phyloP scores from a whole-genome alignment of 2,329 filamentous ascomycete genomes.

The Diplodia scrobiculata region DNA sequence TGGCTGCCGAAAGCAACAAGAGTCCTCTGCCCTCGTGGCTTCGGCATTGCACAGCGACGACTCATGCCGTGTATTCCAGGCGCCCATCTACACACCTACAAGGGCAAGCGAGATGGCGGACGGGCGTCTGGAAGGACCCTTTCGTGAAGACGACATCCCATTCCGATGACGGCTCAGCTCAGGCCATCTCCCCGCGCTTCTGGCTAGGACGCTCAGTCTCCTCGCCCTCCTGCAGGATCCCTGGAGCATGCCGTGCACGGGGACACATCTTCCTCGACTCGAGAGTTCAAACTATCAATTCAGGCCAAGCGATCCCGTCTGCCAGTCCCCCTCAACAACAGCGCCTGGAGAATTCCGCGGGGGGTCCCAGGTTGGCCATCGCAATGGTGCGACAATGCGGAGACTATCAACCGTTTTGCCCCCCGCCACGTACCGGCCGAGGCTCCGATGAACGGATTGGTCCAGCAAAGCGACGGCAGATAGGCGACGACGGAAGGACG shows the following conservation, averaged over 20 bases:
- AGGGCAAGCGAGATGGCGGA: slow-evolving; percentile 21
- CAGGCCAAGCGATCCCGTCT: not conserved
- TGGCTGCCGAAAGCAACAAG: slow-evolving; percentile 5
- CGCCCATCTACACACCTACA: slow-evolving; percentile 1
- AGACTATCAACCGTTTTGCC: slow-evolving; percentile 14
- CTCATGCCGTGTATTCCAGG: not conserved
- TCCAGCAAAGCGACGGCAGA: not conserved
- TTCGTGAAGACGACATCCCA: not conserved
- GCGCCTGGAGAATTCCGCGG: slow-evolving; percentile 17
- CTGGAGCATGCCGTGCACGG: slow-evolving; percentile 2
- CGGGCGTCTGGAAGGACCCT: not conserved
- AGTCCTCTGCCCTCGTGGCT: slow-evolving; percentile 12
- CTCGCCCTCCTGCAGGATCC: not conserved
- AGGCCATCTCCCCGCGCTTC: not conserved
- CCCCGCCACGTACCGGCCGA: not conserved
- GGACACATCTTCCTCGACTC: not conserved
- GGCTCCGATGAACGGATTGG: not conserved
- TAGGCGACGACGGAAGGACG: not conserved
- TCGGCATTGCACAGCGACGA: slow-evolving; percentile 11
- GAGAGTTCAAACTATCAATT: slow-evolving; percentile 2
- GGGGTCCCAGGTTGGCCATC: not conserved
- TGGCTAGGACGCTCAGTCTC: not conserved
- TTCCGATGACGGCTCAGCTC: not conserved
- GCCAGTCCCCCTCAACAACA: not conserved
- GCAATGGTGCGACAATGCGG: slow-evolving; percentile 5